Evolutionary conservation across 768 basidiomycete species (phyloP).

Genomic region (Termitomyces sp.): DNA sequence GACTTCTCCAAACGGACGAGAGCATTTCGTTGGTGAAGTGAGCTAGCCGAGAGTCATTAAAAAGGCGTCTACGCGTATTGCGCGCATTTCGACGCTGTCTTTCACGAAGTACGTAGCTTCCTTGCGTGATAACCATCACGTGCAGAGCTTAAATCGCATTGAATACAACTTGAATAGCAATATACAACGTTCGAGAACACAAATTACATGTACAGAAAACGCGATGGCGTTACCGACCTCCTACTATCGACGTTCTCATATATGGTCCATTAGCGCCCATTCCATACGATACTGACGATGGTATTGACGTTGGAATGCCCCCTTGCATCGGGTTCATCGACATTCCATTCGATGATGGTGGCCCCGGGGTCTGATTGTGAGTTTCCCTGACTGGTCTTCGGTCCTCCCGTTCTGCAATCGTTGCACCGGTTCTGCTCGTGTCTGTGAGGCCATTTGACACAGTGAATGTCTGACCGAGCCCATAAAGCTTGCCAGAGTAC

Average conservation of each 20-base stretch:
- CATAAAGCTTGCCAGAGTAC: conserved; percentile 80
- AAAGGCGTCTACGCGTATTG: background rate
- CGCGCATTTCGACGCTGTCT: background rate
- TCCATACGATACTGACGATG: conserved; percentile 48
- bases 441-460: conserved; percentile 62
- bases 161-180: background rate
- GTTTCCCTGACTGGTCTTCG: conserved; percentile 44
- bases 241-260: conserved; percentile 40
- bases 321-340: conserved; percentile 27
- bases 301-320: conserved; percentile 37
- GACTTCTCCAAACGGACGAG: background rate
- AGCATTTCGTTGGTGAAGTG: background rate
- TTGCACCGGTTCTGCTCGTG: conserved; percentile 63
- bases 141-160: background rate
- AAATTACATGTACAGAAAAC: background rate
- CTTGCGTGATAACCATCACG: background rate
- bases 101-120: background rate
- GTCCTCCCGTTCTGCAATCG: conserved; percentile 80
- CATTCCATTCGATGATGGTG: conserved; percentile 39
- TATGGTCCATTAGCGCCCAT: conserved; percentile 59
- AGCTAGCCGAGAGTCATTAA: background rate
- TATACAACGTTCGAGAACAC: background rate
- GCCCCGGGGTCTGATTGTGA: conserved; percentile 56
- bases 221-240: background rate
- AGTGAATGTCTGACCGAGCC: conserved; percentile 76